phyloP scores from a whole-genome alignment of 768 basidiomycete species.

The Hypsizygus marmoreus region DNA sequence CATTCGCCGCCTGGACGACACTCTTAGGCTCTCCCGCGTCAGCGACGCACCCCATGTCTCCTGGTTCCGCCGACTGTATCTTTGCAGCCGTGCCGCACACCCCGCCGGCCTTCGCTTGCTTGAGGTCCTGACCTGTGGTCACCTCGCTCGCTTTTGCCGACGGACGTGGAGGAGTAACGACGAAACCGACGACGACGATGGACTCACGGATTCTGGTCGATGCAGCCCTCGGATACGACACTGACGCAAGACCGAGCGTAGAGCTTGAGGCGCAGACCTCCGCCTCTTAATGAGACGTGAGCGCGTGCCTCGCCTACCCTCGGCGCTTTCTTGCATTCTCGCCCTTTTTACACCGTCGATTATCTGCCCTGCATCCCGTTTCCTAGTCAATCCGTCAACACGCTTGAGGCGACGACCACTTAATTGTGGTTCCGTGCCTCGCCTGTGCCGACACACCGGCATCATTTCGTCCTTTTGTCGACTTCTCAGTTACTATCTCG shows the following conservation, averaged over 20 bases:
- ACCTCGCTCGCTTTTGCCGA: constrained; percentile 24
- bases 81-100: constrained; percentile 62
- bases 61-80: constrained; percentile 32
- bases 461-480: constrained; percentile 39
- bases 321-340: constrained; percentile 58
- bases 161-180: constrained; percentile 31
- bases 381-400: constrained; percentile 53
- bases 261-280: constrained; percentile 58
- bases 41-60: constrained; percentile 34
- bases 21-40: constrained; percentile 40
- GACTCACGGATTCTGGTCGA: constrained; percentile 53
- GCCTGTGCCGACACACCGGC: constrained; percentile 78
- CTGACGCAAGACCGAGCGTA: constrained; percentile 68
- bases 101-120: constrained; percentile 25
- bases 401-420: constrained; percentile 81
- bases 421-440: constrained; percentile 80
- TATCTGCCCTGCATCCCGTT: constrained; percentile 46
- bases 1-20: constrained; percentile 27
- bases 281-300: constrained; percentile 49
- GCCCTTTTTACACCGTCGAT: constrained; percentile 41
- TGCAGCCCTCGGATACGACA: constrained; percentile 54
- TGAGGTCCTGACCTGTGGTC: constrained; percentile 44
- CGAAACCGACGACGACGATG: constrained; percentile 49
- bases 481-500: constrained; percentile 24
- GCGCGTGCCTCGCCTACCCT: constrained; percentile 56